Base-by-base conservation (phyloP, 2,329 filamentous ascomycete genomes). In the Xylaria sp. region DNA sequence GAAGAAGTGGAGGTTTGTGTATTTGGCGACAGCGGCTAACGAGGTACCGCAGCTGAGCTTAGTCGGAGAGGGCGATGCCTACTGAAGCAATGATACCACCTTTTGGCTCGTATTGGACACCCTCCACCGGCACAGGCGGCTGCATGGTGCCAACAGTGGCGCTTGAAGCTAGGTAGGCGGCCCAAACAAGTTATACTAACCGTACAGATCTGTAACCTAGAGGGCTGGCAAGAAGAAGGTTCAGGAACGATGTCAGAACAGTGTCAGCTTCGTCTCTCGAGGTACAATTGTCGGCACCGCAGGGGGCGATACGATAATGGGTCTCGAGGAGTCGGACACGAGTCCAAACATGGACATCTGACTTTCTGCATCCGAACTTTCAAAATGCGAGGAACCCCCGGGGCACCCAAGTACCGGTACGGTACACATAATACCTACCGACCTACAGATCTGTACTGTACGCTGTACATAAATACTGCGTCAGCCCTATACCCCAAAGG, bases 241-340 rank as follows among this genome's bases (percentile, higher is more conserved):
- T 53, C 48, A 43, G 17, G 37, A 54, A 47, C 44, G 42, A 43
- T 50, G 43, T 51, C 49, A 46, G 42, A 41, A 17, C 4, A 4
- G 43, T 46, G 41, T 52, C 44, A 50, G 52, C 45, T 37, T 44
- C 34, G 8, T 19, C 22, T 50, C 34, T 42, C n/a, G 26, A 47
- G 46, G 48, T 45, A 26, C 39, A 39, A 41, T 29, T 40, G 46
- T 59, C 50, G 48, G 47, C 40, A 42, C 20, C 45, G 34, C 41
- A n/a, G 19, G 34, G 19, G 38, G 49, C 37, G 44, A 50, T 13
- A 34, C 52, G 44, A 49, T 52, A 43, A 53, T 40, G 26, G 44
- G 11, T 20, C 49, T 48, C 18, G 42, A 39, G 45, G 38, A 22
- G 13, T 17, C 20, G 13, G 24, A 26, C 11, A 26, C 24, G 24